phyloP scores from a whole-genome alignment of 2,329 filamentous ascomycete species.

The Fusarium albidum region DNA sequence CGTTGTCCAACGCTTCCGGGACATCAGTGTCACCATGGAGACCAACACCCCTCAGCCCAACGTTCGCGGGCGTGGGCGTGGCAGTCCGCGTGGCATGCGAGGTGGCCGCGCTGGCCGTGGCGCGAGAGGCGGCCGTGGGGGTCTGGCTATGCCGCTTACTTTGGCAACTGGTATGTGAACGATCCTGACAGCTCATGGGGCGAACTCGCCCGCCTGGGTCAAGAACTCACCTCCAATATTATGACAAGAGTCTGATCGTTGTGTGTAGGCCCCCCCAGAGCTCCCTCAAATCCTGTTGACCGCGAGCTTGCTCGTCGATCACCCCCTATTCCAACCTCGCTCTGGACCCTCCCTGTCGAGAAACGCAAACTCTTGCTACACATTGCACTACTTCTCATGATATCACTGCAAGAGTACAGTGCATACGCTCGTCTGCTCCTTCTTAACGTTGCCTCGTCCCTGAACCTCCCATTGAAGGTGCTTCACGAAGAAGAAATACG shows the following conservation, averaged over 20 bases:
- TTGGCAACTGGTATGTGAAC: constrained; percentile 47
- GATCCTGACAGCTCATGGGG: background rate
- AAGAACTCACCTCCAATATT: background rate
- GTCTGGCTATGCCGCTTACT: constrained; percentile 28
- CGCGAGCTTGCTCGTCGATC: constrained; percentile 59
- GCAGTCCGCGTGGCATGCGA: constrained; percentile 37
- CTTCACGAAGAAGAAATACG: constrained; percentile 78
- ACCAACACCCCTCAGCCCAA: constrained; percentile 35
- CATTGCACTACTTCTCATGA: constrained; percentile 72
- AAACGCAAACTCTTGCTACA: constrained; percentile 76
- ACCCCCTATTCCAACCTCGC: constrained; percentile 65
- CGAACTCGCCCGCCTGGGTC: background rate
- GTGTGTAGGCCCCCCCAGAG: constrained; percentile 49
- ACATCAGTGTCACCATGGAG: constrained; percentile 68
- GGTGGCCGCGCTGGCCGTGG: constrained; percentile 44
- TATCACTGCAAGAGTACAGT: constrained; percentile 81
- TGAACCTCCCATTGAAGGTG: constrained; percentile 71
- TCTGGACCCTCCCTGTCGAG: constrained; percentile 66
- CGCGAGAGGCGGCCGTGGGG: constrained; percentile 42
- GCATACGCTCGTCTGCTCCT: constrained; percentile 78
- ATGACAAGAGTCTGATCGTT: constrained; percentile 11
- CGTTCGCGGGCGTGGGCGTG: constrained; percentile 48
- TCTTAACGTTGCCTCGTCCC: constrained; percentile 72
- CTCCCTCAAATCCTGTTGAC: constrained; percentile 54
- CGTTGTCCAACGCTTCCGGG: constrained; percentile 74